phyloP scores from a whole-genome alignment of 306 rosid genomes.

The Cucumis melo region DNA sequence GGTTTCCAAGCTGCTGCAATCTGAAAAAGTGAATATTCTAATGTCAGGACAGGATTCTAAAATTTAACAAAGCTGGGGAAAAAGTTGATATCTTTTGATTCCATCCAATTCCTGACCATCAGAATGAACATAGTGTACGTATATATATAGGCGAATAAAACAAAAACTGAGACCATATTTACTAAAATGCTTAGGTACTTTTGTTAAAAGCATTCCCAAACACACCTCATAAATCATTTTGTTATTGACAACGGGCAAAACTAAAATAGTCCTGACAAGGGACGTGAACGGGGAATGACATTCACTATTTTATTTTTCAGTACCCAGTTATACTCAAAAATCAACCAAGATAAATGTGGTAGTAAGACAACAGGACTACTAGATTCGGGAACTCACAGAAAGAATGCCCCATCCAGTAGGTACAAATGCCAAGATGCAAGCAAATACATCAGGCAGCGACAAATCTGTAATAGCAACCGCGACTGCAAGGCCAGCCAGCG shows the following conservation, averaged over 20 bases:
- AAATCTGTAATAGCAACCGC: slow-evolving; percentile 46
- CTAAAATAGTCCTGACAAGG: background rate
- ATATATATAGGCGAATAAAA: too few species aligned
- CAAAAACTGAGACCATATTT: too few species aligned
- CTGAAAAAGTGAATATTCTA: slow-evolving; percentile 24
- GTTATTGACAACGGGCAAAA: background rate
- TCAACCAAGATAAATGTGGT: background rate
- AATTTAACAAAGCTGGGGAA: background rate
- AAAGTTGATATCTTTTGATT: background rate
- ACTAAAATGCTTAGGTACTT: background rate
- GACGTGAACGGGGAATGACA: background rate
- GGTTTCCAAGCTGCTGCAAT: slow-evolving; percentile 96
- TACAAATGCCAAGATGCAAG: slow-evolving; percentile 67
- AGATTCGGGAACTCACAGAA: slow-evolving; percentile 44
- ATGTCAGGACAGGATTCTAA: background rate
- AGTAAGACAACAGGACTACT: background rate
- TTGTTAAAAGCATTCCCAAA: background rate
- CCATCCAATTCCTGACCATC: background rate
- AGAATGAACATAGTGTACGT: background rate
- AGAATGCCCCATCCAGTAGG: slow-evolving; percentile 97
- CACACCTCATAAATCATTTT: background rate
- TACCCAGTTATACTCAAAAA: background rate
- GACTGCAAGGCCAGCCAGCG: slow-evolving; percentile 56
- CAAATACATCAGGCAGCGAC: slow-evolving; percentile 59
- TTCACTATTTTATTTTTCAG: background rate